Evolutionary conservation across 352 stramenopile genomes (phyloP), one percentile per base, ranked within the genome.

Genomic region (Phytophthora pinifolia): DNA sequence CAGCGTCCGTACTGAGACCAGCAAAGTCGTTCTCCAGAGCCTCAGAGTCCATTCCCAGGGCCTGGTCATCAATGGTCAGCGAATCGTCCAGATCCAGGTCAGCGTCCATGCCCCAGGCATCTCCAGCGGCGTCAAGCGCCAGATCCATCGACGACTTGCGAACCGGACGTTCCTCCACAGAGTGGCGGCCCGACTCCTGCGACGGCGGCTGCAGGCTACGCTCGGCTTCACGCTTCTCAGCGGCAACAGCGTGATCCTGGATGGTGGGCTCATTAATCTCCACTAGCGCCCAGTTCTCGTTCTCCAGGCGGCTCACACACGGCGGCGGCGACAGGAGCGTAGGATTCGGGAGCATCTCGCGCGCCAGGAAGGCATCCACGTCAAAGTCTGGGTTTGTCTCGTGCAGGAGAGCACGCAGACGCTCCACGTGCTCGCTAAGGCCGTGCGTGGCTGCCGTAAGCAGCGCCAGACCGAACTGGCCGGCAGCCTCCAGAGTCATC

Each of bases 211-310:
- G 82, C 30, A 74, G 53, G 52, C 72, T 89, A 59, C 82, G 79
- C 46, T 92, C 82, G 2, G 76, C 78, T 64, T 92, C 82, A 22
- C 78, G 79, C 57, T 90, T 89, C 58, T 94, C 83, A 4, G 83
- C 83, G 8, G 83, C 83, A 57, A 85, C 70, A 9, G 80, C 83
- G 58, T 94, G 83, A 46, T 94, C 83, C 61, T 89, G 74, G 41
- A 94, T 92, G 7, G 83, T 92, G 6, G 83, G 83, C 62, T 94
- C 83, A 52, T 92, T 94, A 45, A 99, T 96, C 69, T 97, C 90
- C n/a, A 99, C 77, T 27, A 98, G 90, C 15, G 97, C 96, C 97
- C 97, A 99, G 72, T 99, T 99, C 42, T 98, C 92, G 55, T 89
- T 94, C 61, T 96, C 79, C 12, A 98, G 62, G 41, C 84, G 68